A percentile compares a stretch with the other conserved stretches of the same genome.
Conservation (phyloP, 1,139 yeast genomes). For the Protomyces gravidus region DNA sequence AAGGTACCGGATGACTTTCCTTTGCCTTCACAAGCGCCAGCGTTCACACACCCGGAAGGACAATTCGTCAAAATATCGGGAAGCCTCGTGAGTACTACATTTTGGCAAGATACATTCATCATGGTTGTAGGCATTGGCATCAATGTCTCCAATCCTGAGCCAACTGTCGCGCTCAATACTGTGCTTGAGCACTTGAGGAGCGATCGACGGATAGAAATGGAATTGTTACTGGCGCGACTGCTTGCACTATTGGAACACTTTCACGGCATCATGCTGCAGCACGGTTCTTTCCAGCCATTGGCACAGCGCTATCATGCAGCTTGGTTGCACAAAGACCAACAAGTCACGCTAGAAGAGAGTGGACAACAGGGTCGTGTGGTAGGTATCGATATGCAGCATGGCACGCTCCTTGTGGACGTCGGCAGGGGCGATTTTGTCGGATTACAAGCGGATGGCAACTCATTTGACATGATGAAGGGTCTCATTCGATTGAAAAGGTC, state of each 20-base stretch:
- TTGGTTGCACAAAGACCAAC: constrained; percentile 66
- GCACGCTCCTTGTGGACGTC: constrained; percentile 70
- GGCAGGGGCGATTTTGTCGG: constrained; percentile 50
- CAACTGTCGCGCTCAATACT: constrained; percentile 79
- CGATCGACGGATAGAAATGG: constrained; percentile 46
- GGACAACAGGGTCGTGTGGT: constrained; percentile 58
- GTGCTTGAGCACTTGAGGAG: constrained; percentile 45
- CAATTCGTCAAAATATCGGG: constrained; percentile 69
- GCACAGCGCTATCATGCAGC: constrained; percentile 68
- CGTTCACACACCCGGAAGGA: not conserved
- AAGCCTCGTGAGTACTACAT: constrained; percentile 67
- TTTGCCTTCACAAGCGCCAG: constrained; percentile 36
- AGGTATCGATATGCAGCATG: constrained; percentile 83
- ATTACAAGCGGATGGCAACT: constrained; percentile 96
- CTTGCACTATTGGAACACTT: constrained; percentile 56
- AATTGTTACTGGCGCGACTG: constrained; percentile 56
- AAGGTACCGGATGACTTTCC: constrained; percentile 54
- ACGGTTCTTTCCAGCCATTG: constrained; percentile 64
- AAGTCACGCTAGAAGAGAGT: constrained; percentile 49
- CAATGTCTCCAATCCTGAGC: constrained; percentile 79
- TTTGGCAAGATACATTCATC: constrained; percentile 53
- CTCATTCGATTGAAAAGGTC: constrained; percentile 52
- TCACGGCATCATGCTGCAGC: constrained; percentile 54
- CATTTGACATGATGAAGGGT: constrained; percentile 92
- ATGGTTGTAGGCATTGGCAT: constrained; percentile 78